These are phyloP conservation scores for Hyaloscypha variabilis DNA, from an alignment of 495 filamentous ascomycete species.

Conservation along the genomic window DNA sequence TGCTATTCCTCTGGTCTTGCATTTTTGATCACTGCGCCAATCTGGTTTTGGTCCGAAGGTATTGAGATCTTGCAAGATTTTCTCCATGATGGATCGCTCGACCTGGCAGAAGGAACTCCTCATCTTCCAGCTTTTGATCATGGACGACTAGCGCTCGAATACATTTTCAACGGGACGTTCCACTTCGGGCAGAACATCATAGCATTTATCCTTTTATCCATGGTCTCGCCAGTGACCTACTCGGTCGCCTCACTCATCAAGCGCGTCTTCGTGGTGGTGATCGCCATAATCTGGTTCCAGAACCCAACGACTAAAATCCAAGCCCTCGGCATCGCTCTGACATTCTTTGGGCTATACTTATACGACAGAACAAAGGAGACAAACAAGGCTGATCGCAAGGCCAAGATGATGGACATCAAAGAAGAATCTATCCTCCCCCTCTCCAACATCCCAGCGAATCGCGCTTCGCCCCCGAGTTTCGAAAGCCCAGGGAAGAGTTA, in stretches of 20 bases:
- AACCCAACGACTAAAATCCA: constrained; percentile 82
- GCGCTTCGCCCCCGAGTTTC: constrained; percentile 27
- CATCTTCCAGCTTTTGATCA: constrained; percentile 70
- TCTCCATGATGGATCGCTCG: constrained; percentile 63
- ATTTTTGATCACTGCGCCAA: constrained; percentile 85
- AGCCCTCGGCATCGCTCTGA: constrained; percentile 81
- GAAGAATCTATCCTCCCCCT: constrained; percentile 68
- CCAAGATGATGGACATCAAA: constrained; percentile 49
- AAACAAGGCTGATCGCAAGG: constrained; percentile 77
- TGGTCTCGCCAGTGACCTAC: constrained; percentile 96
- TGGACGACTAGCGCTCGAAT: constrained; percentile 76
- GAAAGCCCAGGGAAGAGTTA: constrained; percentile 35
- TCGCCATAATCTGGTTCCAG: constrained; percentile 96
- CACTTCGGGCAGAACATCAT: constrained; percentile 97
- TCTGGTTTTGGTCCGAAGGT: constrained; percentile 93
- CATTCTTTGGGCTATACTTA: constrained; percentile 90
- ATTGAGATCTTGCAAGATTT: constrained; percentile 74
- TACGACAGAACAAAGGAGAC: constrained; percentile 92
- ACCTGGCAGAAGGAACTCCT: constrained; percentile 55
- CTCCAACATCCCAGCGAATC: constrained; percentile 23
- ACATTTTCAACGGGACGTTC: constrained; percentile 95
- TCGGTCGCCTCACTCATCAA: constrained; percentile 95
- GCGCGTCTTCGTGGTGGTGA: constrained; percentile 93
- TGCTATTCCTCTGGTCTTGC: constrained; percentile 95
- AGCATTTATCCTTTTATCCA: constrained; percentile 86